Percentiles rank a stretch among this genome's conserved stretches.
Evolutionary conservation across 179 eudicot genomes (phyloP).

Genomic region (Beta lomatogona): DNA sequence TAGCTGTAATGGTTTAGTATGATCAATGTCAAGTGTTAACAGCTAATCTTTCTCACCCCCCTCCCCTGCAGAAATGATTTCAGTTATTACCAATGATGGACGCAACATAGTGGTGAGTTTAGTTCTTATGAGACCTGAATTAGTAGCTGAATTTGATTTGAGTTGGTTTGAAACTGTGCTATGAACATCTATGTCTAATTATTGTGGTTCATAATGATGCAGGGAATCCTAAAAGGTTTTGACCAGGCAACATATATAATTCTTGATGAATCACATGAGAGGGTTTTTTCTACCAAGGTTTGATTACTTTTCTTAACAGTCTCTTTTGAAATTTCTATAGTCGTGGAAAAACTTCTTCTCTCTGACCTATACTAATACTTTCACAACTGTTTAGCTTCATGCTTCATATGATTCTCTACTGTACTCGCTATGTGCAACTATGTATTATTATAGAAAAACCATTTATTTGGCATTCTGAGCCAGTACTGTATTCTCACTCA

Average conservation of each 20-base stretch:
- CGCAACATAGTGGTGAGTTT: slow-evolving; percentile 89
- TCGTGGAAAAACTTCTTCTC: neutral
- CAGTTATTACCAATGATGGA: slow-evolving; percentile 90
- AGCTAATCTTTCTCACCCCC: neutral
- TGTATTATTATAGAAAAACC: no score
- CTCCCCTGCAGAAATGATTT: slow-evolving; percentile 69
- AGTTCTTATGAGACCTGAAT: neutral
- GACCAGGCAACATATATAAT: slow-evolving; percentile 94
- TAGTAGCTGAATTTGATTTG: slow-evolving; percentile 1
- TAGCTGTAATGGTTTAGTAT: neutral
- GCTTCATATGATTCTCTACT: neutral
- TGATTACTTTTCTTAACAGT: slow-evolving; percentile 2
- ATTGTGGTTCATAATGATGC: slow-evolving; percentile 27
- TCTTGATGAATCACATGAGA: slow-evolving; percentile 95
- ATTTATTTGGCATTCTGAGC: no score
- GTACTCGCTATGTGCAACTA: neutral
- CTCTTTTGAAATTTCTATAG: no score
- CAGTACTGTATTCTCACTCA: no score
- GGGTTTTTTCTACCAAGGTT: slow-evolving; percentile 94
- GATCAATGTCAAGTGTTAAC: slow-evolving; percentile 4
- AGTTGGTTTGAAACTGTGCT: neutral
- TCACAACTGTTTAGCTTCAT: neutral
- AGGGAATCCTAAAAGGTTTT: slow-evolving; percentile 84
- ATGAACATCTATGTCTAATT: no score
- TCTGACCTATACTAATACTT: no score